These are phyloP conservation scores for Alternaria alternata DNA, from an alignment of 2,329 filamentous ascomycete genomes.

Conservation along the genomic window DNA sequence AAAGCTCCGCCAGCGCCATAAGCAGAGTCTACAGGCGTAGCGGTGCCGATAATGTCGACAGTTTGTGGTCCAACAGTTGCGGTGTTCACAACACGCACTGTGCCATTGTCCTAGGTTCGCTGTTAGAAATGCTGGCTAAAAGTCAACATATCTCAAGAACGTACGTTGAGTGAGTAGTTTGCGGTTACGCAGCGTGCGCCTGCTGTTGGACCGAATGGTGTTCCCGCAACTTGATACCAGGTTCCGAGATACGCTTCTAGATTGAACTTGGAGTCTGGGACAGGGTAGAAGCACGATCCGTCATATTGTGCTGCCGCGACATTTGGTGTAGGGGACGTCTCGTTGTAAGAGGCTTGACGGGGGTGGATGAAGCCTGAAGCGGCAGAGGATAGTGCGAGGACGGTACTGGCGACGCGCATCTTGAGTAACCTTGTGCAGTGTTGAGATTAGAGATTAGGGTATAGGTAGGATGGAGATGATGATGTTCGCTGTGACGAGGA, in stretches of 20 bases:
- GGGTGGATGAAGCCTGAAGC: conserved; percentile 24
- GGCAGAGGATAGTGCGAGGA: conserved; percentile 27
- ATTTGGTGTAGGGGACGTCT: conserved; percentile 19
- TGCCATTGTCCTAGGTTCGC: conserved; percentile 27
- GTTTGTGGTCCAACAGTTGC: conserved; percentile 25
- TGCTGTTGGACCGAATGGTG: conserved; percentile 37
- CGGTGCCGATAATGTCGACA: conserved; percentile 32
- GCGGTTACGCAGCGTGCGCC: conserved; percentile 37
- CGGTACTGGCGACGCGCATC: conserved; percentile 30
- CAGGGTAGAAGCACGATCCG: conserved; percentile 40
- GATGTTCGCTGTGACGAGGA: neutral
- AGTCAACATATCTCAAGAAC: neutral
- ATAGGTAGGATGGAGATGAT: neutral
- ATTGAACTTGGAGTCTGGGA: conserved; percentile 35
- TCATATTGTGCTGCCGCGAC: conserved; percentile 36
- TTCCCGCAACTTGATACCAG: conserved; percentile 45
- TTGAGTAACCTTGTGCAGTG: neutral
- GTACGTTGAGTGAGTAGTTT: conserved; percentile 35
- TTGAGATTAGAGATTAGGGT: neutral
- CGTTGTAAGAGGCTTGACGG: conserved; percentile 14
- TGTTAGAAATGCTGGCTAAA: neutral
- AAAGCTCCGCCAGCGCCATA: conserved; percentile 36
- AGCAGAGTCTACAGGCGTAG: conserved; percentile 28
- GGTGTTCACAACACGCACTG: conserved; percentile 34
- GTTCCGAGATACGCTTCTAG: conserved; percentile 38